phyloP scores from a whole-genome alignment of 768 basidiomycete species.

The Rhodotorula diobovata region DNA sequence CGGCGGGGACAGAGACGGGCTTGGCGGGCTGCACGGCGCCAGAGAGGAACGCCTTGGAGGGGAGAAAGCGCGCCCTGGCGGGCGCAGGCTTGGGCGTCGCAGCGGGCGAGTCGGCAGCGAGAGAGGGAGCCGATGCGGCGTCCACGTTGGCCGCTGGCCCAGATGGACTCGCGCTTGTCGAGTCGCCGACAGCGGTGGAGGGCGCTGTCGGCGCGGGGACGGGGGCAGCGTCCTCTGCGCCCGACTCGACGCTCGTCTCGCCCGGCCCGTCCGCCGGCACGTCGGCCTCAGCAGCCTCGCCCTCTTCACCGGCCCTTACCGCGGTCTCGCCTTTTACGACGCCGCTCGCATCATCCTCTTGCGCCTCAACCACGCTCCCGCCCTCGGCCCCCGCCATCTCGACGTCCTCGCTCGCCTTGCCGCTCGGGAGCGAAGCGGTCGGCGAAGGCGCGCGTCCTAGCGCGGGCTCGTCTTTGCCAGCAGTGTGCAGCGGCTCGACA shows the following conservation, averaged over 20 bases:
- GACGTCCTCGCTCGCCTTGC: neutral
- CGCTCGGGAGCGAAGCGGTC: neutral
- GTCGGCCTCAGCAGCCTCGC: neutral
- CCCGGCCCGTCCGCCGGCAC: neutral
- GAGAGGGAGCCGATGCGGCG: neutral
- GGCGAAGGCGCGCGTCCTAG: too few species aligned
- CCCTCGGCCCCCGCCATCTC: neutral
- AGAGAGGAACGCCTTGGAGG: slow-evolving; percentile 5
- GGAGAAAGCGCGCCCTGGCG: neutral
- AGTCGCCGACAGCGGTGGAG: too few species aligned
- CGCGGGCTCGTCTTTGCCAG: too few species aligned
- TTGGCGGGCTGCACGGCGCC: neutral
- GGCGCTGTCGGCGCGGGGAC: too few species aligned
- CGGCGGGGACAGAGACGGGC: neutral
- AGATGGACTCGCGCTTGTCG: neutral
- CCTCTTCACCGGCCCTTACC: neutral
- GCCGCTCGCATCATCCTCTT: too few species aligned
- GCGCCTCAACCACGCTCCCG: too few species aligned
- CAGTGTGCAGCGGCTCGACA: too few species aligned
- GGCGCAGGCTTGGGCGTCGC: neutral
- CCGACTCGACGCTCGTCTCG: too few species aligned
- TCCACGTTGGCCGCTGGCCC: neutral
- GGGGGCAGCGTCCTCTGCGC: neutral
- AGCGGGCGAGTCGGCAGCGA: neutral
- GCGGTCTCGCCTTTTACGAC: too few species aligned